Conservation (phyloP, 768 basidiomycete genomes). For the Tulasnella sp. region DNA sequence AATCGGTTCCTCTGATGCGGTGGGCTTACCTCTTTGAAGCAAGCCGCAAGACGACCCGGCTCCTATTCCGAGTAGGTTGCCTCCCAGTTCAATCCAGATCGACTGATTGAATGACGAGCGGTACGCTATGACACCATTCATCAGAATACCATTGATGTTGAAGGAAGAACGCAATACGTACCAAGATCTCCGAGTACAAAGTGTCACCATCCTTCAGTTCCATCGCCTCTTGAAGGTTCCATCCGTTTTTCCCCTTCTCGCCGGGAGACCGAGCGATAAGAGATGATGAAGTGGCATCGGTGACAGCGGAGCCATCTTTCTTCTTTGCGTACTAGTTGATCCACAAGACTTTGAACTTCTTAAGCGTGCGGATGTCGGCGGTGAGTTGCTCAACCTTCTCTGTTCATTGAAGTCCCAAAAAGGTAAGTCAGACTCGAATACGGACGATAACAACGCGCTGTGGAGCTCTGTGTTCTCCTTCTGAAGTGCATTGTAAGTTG, state of each 20-base stretch:
- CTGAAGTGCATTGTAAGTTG: neutral
- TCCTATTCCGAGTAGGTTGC: neutral
- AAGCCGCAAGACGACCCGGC: neutral
- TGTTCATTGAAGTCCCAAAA: neutral
- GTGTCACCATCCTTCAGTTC: neutral
- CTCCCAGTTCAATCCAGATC: neutral
- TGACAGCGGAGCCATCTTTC: no score
- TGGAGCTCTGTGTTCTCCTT: neutral
- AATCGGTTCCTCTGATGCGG: neutral
- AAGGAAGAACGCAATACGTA: neutral
- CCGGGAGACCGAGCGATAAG: neutral
- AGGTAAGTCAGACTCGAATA: neutral
- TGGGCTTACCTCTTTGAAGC: neutral
- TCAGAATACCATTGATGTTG: neutral
- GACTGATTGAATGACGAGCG: neutral
- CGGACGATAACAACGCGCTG: neutral
- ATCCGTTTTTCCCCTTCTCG: no score
- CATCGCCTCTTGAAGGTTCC: neutral
- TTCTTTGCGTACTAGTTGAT: neutral
- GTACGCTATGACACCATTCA: neutral
- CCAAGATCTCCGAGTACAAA: neutral
- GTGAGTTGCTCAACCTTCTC: neutral
- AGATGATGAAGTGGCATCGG: neutral
- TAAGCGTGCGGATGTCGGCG: neutral
- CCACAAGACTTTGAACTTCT: neutral